Evolutionary conservation across 768 basidiomycete genomes (phyloP).

Genomic region (Podaxis sp.): DNA sequence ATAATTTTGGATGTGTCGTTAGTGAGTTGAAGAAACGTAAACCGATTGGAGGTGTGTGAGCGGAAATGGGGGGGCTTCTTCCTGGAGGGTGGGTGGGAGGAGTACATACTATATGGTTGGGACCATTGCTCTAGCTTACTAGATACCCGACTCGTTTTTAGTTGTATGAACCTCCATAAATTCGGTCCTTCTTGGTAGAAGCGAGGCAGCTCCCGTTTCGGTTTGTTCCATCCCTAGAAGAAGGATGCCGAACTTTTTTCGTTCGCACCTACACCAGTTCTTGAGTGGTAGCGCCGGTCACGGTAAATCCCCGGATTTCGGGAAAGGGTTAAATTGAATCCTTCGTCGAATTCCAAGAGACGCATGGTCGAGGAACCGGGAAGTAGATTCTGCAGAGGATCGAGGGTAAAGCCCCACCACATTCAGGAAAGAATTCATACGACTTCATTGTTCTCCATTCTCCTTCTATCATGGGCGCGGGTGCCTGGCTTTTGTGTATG

Average conservation of each 20-base stretch:
- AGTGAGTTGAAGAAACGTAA: conserved; percentile 33
- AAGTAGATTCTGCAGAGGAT: not conserved
- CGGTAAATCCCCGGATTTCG: not conserved
- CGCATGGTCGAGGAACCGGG: not conserved
- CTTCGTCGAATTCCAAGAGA: no score
- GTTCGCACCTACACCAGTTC: not conserved
- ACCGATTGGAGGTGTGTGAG: conserved; percentile 12
- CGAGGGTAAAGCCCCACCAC: not conserved
- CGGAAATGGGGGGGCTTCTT: not conserved
- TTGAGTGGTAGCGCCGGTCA: not conserved
- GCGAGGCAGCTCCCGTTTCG: not conserved
- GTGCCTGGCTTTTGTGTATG: not conserved
- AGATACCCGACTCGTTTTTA: not conserved
- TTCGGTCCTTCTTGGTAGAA: no score
- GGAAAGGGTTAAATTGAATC: not conserved
- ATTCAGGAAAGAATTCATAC: not conserved
- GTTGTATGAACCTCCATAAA: not conserved
- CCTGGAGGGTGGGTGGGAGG: no score
- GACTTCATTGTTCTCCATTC: not conserved
- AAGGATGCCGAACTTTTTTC: not conserved
- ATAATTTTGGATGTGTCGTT: conserved; percentile 41
- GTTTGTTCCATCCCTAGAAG: not conserved
- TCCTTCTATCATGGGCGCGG: not conserved
- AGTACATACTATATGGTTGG: not conserved
- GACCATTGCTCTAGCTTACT: not conserved